Base-by-base conservation (phyloP, 352 stramenopile genomes). In the Globisporangium solare region DNA sequence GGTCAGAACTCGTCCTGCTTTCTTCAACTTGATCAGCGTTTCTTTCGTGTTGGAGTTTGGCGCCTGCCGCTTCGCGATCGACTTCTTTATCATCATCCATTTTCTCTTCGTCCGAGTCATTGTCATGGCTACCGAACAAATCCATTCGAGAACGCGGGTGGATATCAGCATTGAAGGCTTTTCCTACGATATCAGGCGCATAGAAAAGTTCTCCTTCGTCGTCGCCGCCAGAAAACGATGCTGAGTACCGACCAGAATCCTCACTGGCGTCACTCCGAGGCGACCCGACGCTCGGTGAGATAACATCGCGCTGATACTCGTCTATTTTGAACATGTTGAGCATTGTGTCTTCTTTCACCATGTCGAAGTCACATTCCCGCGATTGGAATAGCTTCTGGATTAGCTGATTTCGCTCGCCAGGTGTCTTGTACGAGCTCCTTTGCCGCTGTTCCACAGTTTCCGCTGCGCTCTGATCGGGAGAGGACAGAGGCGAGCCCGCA, bases 161-260 rank as follows among this genome's bases (percentile, higher is more conserved):
- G 6, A 69, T 64, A 27, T 73, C 61, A n/a, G 21, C 50, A 31
- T 31, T 48, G 31, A 32, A 46, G 15, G 7, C 57, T 15, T 17
- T 70, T 37, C 10, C 58, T 8, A 75, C 21, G 35, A 84, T 75
- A 48, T 86, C 73, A 2, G 76, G 83, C 1, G 73, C 71, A 57
- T 79, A 83, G 37, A 75, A 86, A 13, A 86, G 63, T 35, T 70
- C 69, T 45, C 51, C 51, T 37, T 67, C 68, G 13, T 68, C 37
- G 27, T 60, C 49, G 5, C 49, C 60, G 17, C 32, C 50, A 2
- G 39, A 58, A 11, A 41, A 51, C 17, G 31, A 17, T 14, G 31
- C 12, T 2, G 41, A 51, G 14, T 51, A 41, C 12, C 31, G 17
- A 15, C 50, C 50, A 14, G 40, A 63, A 17, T 59, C 8, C 11